Percentiles rank a stretch among this genome's conserved stretches.
phyloP scores from a whole-genome alignment of 331 rosid genomes.

The Acacia concinna region DNA sequence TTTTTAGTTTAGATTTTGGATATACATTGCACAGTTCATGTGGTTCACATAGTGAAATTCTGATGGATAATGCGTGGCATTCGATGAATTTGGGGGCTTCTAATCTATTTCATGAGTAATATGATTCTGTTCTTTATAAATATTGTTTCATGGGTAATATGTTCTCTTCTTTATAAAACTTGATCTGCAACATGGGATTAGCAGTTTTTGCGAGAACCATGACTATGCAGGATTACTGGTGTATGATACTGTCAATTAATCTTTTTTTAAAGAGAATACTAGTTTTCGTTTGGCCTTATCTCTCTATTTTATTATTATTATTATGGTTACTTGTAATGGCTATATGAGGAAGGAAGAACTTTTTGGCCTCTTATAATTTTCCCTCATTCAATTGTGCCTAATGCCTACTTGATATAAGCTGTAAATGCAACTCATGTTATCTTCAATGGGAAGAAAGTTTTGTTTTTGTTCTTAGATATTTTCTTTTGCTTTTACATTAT shows the following conservation, averaged over 20 bases:
- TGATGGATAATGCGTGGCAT: background rate
- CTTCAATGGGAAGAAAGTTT: background rate
- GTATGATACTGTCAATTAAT: slow-evolving; percentile 7
- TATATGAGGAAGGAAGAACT: background rate
- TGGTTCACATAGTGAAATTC: background rate
- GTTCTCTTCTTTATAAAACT: slow-evolving; percentile 1
- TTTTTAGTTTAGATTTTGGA: background rate
- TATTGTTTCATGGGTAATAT: slow-evolving; percentile 2
- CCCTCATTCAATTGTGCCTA: background rate
- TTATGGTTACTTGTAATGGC: too few species aligned
- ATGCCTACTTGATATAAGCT: slow-evolving; percentile 3
- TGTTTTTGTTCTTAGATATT: slow-evolving; percentile 5
- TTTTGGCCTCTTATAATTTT: slow-evolving; percentile 2
- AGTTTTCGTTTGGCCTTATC: background rate
- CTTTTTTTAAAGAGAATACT: background rate
- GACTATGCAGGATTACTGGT: background rate
- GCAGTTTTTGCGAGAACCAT: background rate
- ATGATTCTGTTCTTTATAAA: background rate
- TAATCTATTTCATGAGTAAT: slow-evolving; percentile 11
- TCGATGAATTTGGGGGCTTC: background rate
- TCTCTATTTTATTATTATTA: background rate
- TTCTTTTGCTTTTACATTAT: slow-evolving; percentile 7
- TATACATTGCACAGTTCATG: background rate
- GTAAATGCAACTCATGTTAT: slow-evolving; percentile 26
- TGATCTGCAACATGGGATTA: slow-evolving; percentile 27